Evolutionary conservation across 1,284 basidiomycete species (phyloP).

Genomic region (Malassezia nana): DNA sequence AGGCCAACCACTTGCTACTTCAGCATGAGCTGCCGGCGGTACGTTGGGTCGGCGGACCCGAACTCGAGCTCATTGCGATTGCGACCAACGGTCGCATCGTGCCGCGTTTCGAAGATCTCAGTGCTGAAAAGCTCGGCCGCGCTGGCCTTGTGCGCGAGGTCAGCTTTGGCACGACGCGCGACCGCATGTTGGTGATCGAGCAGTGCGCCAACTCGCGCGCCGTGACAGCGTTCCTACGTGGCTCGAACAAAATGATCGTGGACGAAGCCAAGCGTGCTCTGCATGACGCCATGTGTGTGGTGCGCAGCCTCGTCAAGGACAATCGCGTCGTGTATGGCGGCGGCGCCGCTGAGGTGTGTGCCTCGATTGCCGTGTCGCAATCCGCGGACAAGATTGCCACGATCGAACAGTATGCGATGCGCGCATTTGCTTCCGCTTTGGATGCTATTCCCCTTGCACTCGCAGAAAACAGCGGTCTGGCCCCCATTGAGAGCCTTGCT

Average conservation of each 20-base stretch:
- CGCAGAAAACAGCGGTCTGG: conserved; percentile 91
- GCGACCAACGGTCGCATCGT: conserved; percentile 97
- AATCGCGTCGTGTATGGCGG: conserved; percentile 97
- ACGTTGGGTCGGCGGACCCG: conserved; percentile 95
- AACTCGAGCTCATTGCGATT: conserved; percentile 98
- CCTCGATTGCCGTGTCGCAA: conserved; percentile 79
- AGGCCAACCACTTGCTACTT: conserved; percentile 95
- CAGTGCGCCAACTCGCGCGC: conserved; percentile 94
- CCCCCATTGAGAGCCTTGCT: conserved; percentile 89
- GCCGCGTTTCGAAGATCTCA: conserved; percentile 90
- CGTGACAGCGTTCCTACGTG: conserved; percentile 92
- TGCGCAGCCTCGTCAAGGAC: conserved; percentile 86
- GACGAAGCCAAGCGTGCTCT: conserved; percentile 96
- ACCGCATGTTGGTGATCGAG: conserved; percentile 98
- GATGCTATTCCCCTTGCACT: conserved; percentile 87
- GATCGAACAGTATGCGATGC: conserved; percentile 99
- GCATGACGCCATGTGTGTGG: conserved; percentile 94
- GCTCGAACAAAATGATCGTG: conserved; percentile 94
- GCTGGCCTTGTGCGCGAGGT: conserved; percentile 89
- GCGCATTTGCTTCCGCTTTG: conserved; percentile 85
- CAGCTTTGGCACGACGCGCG: conserved; percentile 89
- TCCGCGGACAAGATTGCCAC: conserved; percentile 89
- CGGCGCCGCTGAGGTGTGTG: conserved; percentile 93
- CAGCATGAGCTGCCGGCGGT: conserved; percentile 97
- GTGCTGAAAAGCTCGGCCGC: conserved; percentile 77